phyloP scores from a whole-genome alignment of 768 basidiomycete genomes.

The Lactarius indigo region DNA sequence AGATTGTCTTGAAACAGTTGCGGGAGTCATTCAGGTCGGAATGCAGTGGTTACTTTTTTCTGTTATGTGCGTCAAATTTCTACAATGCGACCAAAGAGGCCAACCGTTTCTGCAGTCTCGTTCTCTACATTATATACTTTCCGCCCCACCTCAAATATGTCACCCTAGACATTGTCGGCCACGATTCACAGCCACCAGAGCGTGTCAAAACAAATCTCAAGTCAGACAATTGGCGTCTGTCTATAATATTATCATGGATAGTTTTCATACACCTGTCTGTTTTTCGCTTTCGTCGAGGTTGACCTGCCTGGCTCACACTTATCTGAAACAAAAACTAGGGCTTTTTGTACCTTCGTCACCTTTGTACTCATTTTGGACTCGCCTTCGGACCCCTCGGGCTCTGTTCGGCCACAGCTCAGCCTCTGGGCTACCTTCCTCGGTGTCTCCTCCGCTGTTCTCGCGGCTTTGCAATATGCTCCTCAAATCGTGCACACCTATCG shows the following conservation, averaged over 20 bases:
- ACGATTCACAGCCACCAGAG: slow-evolving; percentile 41
- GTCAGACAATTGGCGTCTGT: slow-evolving; percentile 74
- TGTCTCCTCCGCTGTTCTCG: slow-evolving; percentile 70
- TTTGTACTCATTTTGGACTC: slow-evolving; percentile 54
- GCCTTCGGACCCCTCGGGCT: slow-evolving; percentile 36
- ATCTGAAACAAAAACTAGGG: slow-evolving; percentile 34
- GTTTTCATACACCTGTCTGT: slow-evolving; percentile 72
- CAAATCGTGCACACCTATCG: slow-evolving; percentile 80
- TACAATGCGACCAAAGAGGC: neutral
- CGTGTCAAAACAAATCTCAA: slow-evolving; percentile 48
- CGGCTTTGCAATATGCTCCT: slow-evolving; percentile 83
- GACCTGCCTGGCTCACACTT: slow-evolving; percentile 13
- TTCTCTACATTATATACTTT: slow-evolving; percentile 91
- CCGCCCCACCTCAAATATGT: slow-evolving; percentile 78
- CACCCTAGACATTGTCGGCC: slow-evolving; percentile 39
- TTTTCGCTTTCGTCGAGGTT: neutral
- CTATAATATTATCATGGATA: slow-evolving; percentile 69
- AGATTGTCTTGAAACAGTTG: slow-evolving; percentile 72
- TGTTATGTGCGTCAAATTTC: slow-evolving; percentile 61
- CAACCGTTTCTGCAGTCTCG: slow-evolving; percentile 49
- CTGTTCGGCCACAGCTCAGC: slow-evolving; percentile 37
- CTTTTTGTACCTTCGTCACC: slow-evolving; percentile 57
- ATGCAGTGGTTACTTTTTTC: slow-evolving; percentile 84
- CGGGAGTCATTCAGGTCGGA: slow-evolving; percentile 78
- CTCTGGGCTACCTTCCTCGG: slow-evolving; percentile 89